Conservation (phyloP, 2,329 filamentous ascomycete species). For the Bertia moriformis region DNA sequence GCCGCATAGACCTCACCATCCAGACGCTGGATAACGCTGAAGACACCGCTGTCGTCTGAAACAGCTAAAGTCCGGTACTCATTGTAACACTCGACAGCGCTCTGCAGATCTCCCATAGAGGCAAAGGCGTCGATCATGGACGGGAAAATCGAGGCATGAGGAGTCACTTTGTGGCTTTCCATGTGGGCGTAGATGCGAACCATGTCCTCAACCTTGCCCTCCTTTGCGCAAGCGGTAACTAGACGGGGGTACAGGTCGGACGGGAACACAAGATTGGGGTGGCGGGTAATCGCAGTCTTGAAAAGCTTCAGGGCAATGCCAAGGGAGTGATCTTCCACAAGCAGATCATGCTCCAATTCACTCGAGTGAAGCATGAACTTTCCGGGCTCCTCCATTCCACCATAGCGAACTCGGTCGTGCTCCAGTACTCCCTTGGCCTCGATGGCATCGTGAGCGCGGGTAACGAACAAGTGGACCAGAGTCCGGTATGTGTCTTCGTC, state of each 20-base stretch:
- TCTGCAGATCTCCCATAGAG: conserved; percentile 63
- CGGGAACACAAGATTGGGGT: conserved; percentile 49
- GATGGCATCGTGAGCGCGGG: conserved; percentile 65
- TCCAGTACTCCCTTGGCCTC: conserved; percentile 61
- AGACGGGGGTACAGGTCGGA: conserved; percentile 73
- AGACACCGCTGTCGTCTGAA: conserved; percentile 61
- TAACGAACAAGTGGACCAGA: conserved; percentile 68
- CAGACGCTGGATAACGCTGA: conserved; percentile 53
- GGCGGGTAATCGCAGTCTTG: conserved; percentile 52
- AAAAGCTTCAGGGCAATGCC: conserved; percentile 77
- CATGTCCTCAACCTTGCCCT: conserved; percentile 76
- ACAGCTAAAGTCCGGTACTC: conserved; percentile 86
- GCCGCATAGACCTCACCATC: conserved; percentile 80
- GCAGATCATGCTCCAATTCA: conserved; percentile 73
- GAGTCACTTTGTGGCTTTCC: conserved; percentile 61
- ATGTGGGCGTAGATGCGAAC: conserved; percentile 81
- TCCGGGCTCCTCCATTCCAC: conserved; percentile 68
- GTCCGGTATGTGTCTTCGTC: conserved; percentile 79
- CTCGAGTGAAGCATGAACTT: conserved; percentile 81
- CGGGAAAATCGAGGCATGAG: conserved; percentile 71
- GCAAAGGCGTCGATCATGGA: conserved; percentile 93
- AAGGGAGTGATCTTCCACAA: conserved; percentile 75
- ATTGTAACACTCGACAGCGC: conserved; percentile 87
- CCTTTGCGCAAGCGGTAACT: conserved; percentile 73
- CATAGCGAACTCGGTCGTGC: conserved; percentile 70